Percentiles rank a stretch among this genome's conserved stretches.
Conservation (phyloP, 257 asterid genomes). For the Jacaranda mimosifolia region DNA sequence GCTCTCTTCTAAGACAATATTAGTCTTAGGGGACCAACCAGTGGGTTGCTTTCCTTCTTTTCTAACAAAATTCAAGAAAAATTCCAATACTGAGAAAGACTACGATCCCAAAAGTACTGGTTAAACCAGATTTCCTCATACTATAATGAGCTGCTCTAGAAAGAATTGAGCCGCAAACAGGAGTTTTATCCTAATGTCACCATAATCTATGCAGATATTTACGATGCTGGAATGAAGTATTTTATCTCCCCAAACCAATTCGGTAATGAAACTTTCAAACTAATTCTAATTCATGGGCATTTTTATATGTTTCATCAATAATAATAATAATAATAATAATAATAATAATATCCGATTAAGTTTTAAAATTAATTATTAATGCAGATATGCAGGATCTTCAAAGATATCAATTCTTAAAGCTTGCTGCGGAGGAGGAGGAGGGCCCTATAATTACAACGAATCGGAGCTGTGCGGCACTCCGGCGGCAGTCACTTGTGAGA, state of each 20-base stretch:
- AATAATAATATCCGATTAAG: neutral
- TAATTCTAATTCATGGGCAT: neutral
- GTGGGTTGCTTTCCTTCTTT: constrained; percentile 57
- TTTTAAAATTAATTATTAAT: too few species aligned
- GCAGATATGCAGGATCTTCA: too few species aligned
- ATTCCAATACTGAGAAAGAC: constrained; percentile 21
- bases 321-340: constrained; percentile 40
- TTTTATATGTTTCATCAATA: too few species aligned
- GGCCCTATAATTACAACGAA: too few species aligned
- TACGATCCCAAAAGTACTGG: constrained; percentile 36
- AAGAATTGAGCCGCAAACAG: too few species aligned
- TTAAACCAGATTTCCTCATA: too few species aligned
- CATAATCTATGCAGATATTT: constrained; percentile 53
- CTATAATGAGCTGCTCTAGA: too few species aligned
- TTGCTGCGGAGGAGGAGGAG: too few species aligned
- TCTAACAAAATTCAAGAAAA: constrained; percentile 39
- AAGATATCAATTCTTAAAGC: too few species aligned
- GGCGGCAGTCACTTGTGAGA: too few species aligned
- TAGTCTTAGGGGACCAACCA: constrained; percentile 65
- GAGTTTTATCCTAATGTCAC: too few species aligned
- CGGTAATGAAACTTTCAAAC: constrained; percentile 11
- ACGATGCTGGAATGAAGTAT: constrained; percentile 49
- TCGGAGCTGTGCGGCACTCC: too few species aligned
- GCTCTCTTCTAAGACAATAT: constrained; percentile 51
- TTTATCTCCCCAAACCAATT: constrained; percentile 43